Evolutionary conservation across 371 early-diverging fungal species (phyloP).

Genomic region (Mortierella sp.): DNA sequence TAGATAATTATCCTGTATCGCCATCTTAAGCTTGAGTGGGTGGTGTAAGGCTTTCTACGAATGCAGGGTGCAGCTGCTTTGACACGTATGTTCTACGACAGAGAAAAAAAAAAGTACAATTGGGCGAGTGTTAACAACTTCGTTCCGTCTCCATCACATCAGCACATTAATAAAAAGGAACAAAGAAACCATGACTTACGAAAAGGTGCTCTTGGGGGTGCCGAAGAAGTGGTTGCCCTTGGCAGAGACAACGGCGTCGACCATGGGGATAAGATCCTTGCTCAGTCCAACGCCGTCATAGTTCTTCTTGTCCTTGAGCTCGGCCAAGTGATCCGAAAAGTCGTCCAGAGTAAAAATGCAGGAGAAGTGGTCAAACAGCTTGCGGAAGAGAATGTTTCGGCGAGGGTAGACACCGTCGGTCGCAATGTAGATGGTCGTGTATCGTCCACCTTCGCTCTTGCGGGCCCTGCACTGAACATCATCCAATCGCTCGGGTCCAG

Average conservation of each 20-base stretch:
- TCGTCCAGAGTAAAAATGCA: conserved; percentile 71
- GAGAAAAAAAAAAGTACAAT: neutral
- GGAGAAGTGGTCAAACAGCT: conserved; percentile 71
- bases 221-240: conserved; percentile 71
- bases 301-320: conserved; percentile 63
- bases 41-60: conserved; percentile 23
- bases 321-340: conserved; percentile 62
- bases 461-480: conserved; percentile 22
- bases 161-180: neutral
- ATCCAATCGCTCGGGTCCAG: conserved; percentile 19
- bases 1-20: neutral
- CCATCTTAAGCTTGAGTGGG: neutral
- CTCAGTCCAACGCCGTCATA: conserved; percentile 65
- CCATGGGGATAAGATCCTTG: conserved; percentile 72
- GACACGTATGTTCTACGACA: conserved; percentile 41
- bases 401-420: conserved; percentile 71
- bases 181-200: conserved; percentile 35
- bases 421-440: conserved; percentile 67
- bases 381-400: conserved; percentile 66
- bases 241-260: conserved; percentile 73
- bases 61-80: conserved; percentile 52
- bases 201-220: conserved; percentile 72
- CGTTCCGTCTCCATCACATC: too few relatives aligned
- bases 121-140: neutral
- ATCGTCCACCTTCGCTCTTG: conserved; percentile 29